A percentile compares a stretch with the other conserved stretches of the same genome.
Evolutionary conservation across 805 yeast genomes (phyloP).

Genomic region (Zygotorulaspora chibaensis): DNA sequence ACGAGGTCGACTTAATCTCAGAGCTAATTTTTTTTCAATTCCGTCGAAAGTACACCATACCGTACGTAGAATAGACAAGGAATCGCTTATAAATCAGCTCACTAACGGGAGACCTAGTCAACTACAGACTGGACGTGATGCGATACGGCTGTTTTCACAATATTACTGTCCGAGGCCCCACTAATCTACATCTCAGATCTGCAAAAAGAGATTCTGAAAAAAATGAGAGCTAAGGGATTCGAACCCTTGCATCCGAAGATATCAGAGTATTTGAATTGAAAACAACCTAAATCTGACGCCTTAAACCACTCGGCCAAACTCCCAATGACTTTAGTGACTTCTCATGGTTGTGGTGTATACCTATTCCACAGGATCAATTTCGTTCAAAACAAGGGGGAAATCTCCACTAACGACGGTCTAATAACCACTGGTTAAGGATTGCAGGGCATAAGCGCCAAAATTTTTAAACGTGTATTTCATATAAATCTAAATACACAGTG

Average conservation of each 20-base stretch:
- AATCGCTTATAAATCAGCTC: not conserved
- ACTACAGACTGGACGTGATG: too few species aligned
- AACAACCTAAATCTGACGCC: constrained; percentile 42
- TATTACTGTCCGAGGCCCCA: not conserved
- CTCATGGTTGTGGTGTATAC: not conserved
- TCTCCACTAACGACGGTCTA: not conserved
- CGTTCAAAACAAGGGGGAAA: not conserved
- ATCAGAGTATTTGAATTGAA: constrained; percentile 35
- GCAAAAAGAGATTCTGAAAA: constrained; percentile 12
- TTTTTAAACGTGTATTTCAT: too few species aligned
- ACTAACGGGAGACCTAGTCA: not conserved
- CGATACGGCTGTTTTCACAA: not conserved
- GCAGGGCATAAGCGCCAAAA: too few species aligned
- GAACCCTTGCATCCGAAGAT: constrained; percentile 45
- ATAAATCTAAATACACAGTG: too few species aligned
- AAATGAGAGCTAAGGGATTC: constrained; percentile 41
- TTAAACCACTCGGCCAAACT: constrained; percentile 45
- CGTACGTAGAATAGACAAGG: not conserved
- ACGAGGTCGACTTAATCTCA: not conserved
- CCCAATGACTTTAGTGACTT: constrained; percentile 18
- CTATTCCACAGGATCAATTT: not conserved
- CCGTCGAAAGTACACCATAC: not conserved
- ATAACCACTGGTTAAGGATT: too few species aligned
- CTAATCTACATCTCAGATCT: not conserved
- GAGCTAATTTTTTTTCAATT: not conserved